A percentile compares a stretch with the other conserved stretches of the same genome.
phyloP scores from a whole-genome alignment of 176 grass and related monocot species.

The Echinochloa phyllopogon region DNA sequence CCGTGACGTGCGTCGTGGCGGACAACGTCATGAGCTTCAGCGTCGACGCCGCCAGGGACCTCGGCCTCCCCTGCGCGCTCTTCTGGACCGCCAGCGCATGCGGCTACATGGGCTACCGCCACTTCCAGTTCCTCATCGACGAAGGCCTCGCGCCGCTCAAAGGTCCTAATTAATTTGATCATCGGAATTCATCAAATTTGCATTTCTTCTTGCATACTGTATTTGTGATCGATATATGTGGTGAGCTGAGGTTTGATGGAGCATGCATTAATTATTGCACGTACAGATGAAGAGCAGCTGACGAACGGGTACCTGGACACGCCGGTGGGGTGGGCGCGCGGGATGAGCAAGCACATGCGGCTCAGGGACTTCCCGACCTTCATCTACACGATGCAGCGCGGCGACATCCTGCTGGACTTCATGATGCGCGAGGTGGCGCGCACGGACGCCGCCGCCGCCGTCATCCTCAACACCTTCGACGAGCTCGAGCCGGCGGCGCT shows the following conservation, averaged over 20 bases:
- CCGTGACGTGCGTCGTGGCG: constrained; percentile 46
- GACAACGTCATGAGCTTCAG: constrained; percentile 44
- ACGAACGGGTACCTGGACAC: constrained; percentile 47
- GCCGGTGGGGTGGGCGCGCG: constrained; percentile 21
- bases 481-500: constrained; percentile 26
- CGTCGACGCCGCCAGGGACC: constrained; percentile 42
- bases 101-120: constrained; percentile 48
- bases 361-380: constrained; percentile 44
- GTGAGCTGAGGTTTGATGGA: no score
- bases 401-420: constrained; percentile 36
- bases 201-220: not conserved
- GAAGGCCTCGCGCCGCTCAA: constrained; percentile 43
- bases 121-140: constrained; percentile 46
- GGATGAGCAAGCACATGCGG: constrained; percentile 53
- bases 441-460: not conserved
- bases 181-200: not conserved
- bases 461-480: constrained; percentile 47
- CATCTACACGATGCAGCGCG: constrained; percentile 29
- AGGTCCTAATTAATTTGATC: not conserved
- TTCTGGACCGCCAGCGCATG: constrained; percentile 54
- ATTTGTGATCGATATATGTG: no score
- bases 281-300: constrained; percentile 40
- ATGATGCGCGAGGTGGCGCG: constrained; percentile 24
- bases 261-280: not conserved
- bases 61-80: constrained; percentile 36